Base-by-base conservation (phyloP, 495 filamentous ascomycete genomes). In the Lepidopterella palustris region DNA sequence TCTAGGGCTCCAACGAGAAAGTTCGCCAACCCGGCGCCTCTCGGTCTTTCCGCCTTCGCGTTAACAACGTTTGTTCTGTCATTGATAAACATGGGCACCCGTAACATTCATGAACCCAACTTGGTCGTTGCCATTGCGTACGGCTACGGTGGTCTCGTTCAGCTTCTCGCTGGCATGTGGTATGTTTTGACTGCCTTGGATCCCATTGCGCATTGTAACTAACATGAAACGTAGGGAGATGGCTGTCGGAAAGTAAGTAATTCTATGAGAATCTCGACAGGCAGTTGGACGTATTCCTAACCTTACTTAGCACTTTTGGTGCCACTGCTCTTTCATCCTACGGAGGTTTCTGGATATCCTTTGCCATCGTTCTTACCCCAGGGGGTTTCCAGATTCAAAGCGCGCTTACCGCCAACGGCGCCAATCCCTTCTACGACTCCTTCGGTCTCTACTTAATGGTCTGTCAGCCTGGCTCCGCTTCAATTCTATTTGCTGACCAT, bases 231-330 rank as follows among this genome's bases (percentile, higher is more conserved):
- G 5, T 63, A 96, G 91, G 93, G 93, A 97, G 82, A 96, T 96
- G 90, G 93, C 92, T 57, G 84, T 95, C 8, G 93, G 92, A 61
- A 97, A 78, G n/a, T n/a, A n/a, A n/a, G n/a, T n/a, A n/a, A n/a
- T n/a, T n/a, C n/a, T n/a, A n/a, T n/a, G n/a, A n/a, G n/a, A n/a
- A n/a, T n/a, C n/a, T n/a, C n/a, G n/a, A n/a, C n/a, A n/a, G n/a
- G n/a, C n/a, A n/a, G n/a, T n/a, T n/a, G n/a, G n/a, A n/a, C n/a
- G n/a, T n/a, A n/a, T n/a, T n/a, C n/a, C n/a, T n/a, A n/a, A n/a
- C n/a, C n/a, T n/a, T n/a, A n/a, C n/a, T n/a, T n/a, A n/a, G n/a
- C 83, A 96, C 93, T 42, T 98, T 98, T 61, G 93, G 90, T 85
- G 93, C 92, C 56, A 97, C 92, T 53, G 93, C 93, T 53, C 82